phyloP scores from a whole-genome alignment of 306 rosid genomes.

The Albizia julibrissin region DNA sequence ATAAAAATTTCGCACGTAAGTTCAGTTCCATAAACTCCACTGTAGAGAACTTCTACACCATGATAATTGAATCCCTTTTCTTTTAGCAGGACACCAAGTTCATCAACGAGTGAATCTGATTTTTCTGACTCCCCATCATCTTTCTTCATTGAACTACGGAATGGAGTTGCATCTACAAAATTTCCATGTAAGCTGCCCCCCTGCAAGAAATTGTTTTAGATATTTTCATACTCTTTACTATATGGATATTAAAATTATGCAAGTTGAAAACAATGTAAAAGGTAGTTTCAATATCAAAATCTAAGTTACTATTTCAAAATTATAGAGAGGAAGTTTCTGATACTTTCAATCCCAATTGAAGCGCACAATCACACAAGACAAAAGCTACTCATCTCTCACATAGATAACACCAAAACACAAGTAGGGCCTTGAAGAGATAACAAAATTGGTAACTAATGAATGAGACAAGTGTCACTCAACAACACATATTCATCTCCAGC shows the following conservation, averaged over 20 bases:
- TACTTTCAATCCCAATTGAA: background rate
- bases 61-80: slow-evolving; percentile 90
- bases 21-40: slow-evolving; percentile 95
- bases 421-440: background rate
- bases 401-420: background rate
- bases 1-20: slow-evolving; percentile 86
- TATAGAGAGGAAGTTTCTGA: background rate
- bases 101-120: slow-evolving; percentile 74
- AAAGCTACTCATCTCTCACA: background rate
- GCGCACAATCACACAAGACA: background rate
- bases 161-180: slow-evolving; percentile 85
- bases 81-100: slow-evolving; percentile 73
- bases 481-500: background rate
- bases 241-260: background rate
- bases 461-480: slow-evolving; percentile 4
- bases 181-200: slow-evolving; percentile 87
- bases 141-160: slow-evolving; percentile 58
- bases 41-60: slow-evolving; percentile 82
- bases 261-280: background rate
- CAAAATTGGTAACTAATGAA: background rate
- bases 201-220: slow-evolving; percentile 44
- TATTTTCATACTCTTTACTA: background rate
- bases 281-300: background rate
- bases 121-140: slow-evolving; percentile 41
- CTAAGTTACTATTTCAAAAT: background rate